Evolutionary conservation across 306 rosid species (phyloP), one percentile per base, ranked within the genome.

Genomic region (Glycine latifolia): DNA sequence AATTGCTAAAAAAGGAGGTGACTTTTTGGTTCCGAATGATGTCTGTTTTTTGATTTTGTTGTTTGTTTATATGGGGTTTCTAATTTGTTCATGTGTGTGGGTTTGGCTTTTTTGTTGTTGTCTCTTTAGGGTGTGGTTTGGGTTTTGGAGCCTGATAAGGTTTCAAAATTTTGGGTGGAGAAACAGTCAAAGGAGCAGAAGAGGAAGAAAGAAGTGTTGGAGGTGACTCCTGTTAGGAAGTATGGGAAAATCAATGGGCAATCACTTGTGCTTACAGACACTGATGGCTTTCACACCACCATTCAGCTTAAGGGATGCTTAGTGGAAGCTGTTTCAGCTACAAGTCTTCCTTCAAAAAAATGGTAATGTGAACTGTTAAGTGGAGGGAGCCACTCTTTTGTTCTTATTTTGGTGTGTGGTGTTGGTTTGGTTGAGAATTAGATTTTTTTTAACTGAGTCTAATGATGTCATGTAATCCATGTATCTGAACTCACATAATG

Each of bases 311-410:
- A 88, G 70, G 91, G 90, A 20, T 90, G 97, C 77, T 47, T 43
- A 16, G 75, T 95, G 55, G 90, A 89, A 86, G 93, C 98, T 13
- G 99, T 95, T 88, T 95, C 99, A 8, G 87, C 97, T 10, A 31
- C 97, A 49, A 78, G 52, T 79, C 72, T 84, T 47, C 43, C 98
- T 79, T 88, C 99, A 16, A 89, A 88, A 85, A 95, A 95, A 88
- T 93, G 99, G 99, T 95, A 89, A 71, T 55, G 62, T 83, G 13
- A 83, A 69, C 26, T 74, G 35, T 74, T 13, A 2, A 3, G 15
- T 14, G 37, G n/a, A 67, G 63, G 17, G 53, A 35, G 41, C 55
- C 75, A 48, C 85, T 53, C 65, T 75, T 63, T 11, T 41, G 61
- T 73, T n/a, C 15, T 63, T 61, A 31, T 63, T 63, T 41, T 63